Base-by-base conservation (phyloP, 2,329 filamentous ascomycete genomes). In the Calonectria pauciramosa region DNA sequence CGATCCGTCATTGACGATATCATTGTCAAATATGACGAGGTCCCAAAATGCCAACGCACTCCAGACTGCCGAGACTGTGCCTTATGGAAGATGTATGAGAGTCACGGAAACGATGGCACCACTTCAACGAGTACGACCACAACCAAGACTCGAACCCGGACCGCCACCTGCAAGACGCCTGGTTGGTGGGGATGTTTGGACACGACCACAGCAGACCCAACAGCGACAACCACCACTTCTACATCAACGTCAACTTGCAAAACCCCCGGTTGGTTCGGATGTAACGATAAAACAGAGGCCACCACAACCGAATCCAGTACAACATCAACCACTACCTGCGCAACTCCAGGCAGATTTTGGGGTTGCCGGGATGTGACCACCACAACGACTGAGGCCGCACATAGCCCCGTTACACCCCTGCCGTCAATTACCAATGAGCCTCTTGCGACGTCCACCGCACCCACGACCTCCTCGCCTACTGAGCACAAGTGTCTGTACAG, bases 11-110 rank as follows among this genome's bases (percentile, higher is more conserved):
- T 99, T 81, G 91, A 93, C 72, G 95, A 98, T 83, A 95, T 99
- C 4, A 90, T 99, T 75, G 90, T 94, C 81, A 93, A 93, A 79
- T 99, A 99, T 81, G 94, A 97, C 76, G 87, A 89, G 4, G 95
- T 97, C 0, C 94, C 97, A 0, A 87, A 91, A 77, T 99, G 97
- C 85, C 90, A 90, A 69, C 89, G 90, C 36, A 96, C 96, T 9
- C 89, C 92, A 28, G 93, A 95, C 68, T 99, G 97, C 83, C 92
- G 94, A 51, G 97, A 99, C 83, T 99, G 96, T 82, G 95, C 92
- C 72, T 93, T 94, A 71, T 99, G 97, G 97, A 97, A 98, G 82
- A 98, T 96, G 88, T 97, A 95, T 82, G 94, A 96, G 84, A 98
- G 96, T 83, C 98, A 98, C 83, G 94, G 94, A 36, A 97, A 94